Conservation (phyloP, 192 early-diverging fungal genomes). For the Mortierella alpina region DNA sequence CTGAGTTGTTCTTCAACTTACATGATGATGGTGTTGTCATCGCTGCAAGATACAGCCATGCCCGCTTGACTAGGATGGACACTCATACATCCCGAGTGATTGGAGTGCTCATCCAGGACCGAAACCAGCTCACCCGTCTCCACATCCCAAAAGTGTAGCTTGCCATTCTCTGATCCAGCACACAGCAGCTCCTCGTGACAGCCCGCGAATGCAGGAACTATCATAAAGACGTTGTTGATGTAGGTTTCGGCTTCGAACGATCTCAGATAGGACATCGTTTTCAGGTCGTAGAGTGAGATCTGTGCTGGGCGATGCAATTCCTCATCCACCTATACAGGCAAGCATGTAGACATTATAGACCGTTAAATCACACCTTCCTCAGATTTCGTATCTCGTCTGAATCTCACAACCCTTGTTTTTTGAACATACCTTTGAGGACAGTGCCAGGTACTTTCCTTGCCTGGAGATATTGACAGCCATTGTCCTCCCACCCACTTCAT, state of each 20-base stretch:
- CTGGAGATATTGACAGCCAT: background rate
- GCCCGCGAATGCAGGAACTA: conserved; percentile 18
- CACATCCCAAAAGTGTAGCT: conserved; percentile 31
- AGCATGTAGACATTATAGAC: too few relatives aligned
- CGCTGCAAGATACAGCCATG: conserved; percentile 30
- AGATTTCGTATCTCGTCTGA: too few relatives aligned
- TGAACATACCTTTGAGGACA: background rate
- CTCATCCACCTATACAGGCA: conserved; percentile 1
- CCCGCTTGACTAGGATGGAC: conserved; percentile 13
- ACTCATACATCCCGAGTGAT: conserved; percentile 15
- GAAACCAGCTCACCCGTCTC: conserved; percentile 25
- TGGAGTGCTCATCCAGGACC: conserved; percentile 30
- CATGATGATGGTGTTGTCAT: conserved; percentile 33
- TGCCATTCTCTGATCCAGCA: conserved; percentile 29
- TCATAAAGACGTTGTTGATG: background rate
- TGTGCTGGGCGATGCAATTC: conserved; percentile 8
- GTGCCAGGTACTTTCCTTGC: conserved; percentile 4
- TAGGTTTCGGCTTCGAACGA: conserved; percentile 27
- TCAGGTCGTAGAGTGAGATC: conserved; percentile 23
- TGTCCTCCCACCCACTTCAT: background rate
- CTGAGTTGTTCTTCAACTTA: background rate
- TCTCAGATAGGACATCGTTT: conserved; percentile 15
- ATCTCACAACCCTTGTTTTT: too few relatives aligned
- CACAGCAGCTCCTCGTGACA: conserved; percentile 22
- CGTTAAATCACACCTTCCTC: too few relatives aligned